Conservation (phyloP, 371 early-diverging fungal genomes). For the Synchytrium microbalum region DNA sequence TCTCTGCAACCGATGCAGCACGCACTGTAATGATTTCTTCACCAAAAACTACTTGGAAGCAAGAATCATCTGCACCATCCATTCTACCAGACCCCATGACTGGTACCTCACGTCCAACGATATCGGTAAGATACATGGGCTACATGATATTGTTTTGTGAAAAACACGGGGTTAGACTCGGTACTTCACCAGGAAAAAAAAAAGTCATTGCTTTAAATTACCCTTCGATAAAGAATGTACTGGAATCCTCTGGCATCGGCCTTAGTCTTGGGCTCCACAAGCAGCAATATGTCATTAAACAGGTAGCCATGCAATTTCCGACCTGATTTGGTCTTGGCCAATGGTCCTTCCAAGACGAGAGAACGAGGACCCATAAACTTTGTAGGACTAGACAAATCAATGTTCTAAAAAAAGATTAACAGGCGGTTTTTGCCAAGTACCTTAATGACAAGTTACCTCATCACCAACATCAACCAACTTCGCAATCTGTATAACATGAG, state of each 20-base stretch:
- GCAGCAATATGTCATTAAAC: constrained; percentile 79
- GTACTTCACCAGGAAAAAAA: background rate
- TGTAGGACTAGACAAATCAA: constrained; percentile 55
- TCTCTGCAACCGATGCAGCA: constrained; percentile 44
- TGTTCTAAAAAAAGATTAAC: constrained; percentile 10
- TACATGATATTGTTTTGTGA: constrained; percentile 14
- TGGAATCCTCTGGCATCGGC: constrained; percentile 32
- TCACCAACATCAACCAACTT: constrained; percentile 59
- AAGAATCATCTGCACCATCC: constrained; percentile 39
- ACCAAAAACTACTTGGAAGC: constrained; percentile 53
- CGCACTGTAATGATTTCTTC: constrained; percentile 51
- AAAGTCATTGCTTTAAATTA: constrained; percentile 18
- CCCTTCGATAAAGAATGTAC: constrained; percentile 53
- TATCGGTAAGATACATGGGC: constrained; percentile 21
- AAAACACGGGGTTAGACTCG: background rate
- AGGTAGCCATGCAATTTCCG: constrained; percentile 74
- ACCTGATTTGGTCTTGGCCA: constrained; percentile 76
- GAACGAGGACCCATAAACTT: constrained; percentile 55
- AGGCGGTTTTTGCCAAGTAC: too few species aligned
- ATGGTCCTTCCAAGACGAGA: constrained; percentile 71
- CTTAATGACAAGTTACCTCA: too few species aligned
- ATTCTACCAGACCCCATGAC: constrained; percentile 10
- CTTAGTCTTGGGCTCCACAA: constrained; percentile 40
- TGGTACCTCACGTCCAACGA: constrained; percentile 24
- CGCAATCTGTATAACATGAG: constrained; percentile 62